These are phyloP conservation scores for Gaertneriomyces semiglobifer DNA, from an alignment of 192 early-diverging fungal genomes.

Conservation along the genomic window DNA sequence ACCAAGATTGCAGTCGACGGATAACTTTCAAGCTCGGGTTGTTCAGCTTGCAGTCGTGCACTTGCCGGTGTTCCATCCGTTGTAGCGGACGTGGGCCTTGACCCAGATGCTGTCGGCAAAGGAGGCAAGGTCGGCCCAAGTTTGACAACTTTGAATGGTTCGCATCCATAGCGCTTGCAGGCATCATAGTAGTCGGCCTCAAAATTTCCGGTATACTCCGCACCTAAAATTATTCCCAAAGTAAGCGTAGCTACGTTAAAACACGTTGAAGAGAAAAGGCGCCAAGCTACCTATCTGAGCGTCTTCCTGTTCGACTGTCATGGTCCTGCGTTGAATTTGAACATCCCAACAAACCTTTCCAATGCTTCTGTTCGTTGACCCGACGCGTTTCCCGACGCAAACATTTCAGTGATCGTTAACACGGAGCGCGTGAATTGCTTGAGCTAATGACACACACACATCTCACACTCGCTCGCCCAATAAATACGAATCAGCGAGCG, in stretches of 20 bases:
- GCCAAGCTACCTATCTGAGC: neutral
- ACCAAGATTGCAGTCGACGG: no score
- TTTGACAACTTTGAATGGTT: slow-evolving; percentile 33
- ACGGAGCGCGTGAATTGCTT: no score
- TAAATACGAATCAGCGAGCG: no score
- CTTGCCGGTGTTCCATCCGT: no score
- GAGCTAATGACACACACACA: no score
- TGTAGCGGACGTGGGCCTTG: slow-evolving; percentile 1
- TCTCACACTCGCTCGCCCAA: no score
- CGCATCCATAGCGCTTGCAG: slow-evolving; percentile 27
- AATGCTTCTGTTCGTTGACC: no score
- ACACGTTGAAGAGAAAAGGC: neutral
- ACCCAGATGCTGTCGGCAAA: slow-evolving; percentile 32
- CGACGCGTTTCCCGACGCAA: no score
- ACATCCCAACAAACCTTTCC: no score
- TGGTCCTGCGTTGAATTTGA: neutral
- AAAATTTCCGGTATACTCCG: slow-evolving; percentile 41
- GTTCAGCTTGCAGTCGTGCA: no score
- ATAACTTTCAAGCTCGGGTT: no score
- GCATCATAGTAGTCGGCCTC: slow-evolving; percentile 39
- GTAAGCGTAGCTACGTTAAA: neutral
- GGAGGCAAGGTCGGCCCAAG: slow-evolving; percentile 42
- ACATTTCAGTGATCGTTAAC: no score
- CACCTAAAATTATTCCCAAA: neutral
- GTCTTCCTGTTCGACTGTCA: slow-evolving; percentile 14